Evolutionary conservation across 805 yeast species (phyloP).

Genomic region (Kuraishia ogatae): DNA sequence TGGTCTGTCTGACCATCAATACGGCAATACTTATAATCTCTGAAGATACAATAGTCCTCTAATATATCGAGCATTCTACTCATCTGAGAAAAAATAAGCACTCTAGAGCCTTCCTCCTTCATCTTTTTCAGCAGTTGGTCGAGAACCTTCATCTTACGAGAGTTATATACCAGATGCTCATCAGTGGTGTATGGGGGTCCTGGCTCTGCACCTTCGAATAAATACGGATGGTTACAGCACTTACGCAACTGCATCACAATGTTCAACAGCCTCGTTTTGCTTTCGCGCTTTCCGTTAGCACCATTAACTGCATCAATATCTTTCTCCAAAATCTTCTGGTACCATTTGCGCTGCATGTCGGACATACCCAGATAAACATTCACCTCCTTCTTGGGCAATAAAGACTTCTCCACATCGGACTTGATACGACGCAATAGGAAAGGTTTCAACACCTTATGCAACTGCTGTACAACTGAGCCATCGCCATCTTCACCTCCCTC

Average conservation of each 20-base stretch:
- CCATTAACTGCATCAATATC: constrained; percentile 83
- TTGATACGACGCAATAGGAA: constrained; percentile 70
- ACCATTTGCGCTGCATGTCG: constrained; percentile 74
- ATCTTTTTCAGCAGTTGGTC: constrained; percentile 64
- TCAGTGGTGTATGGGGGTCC: constrained; percentile 86
- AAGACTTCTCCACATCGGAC: constrained; percentile 72
- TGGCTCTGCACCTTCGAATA: constrained; percentile 97
- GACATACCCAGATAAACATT: constrained; percentile 70
- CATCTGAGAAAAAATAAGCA: constrained; percentile 77
- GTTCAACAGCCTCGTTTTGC: constrained; percentile 66
- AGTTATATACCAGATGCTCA: constrained; percentile 68
- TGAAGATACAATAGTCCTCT: constrained; percentile 69
- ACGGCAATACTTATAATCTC: constrained; percentile 65
- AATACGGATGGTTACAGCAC: constrained; percentile 90
- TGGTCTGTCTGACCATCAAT: constrained; percentile 83
- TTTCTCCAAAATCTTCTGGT: constrained; percentile 65
- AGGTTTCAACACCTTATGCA: constrained; percentile 71
- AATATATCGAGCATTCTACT: constrained; percentile 71
- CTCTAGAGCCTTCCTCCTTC: constrained; percentile 67
- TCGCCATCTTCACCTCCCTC: constrained; percentile 20
- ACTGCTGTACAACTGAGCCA: constrained; percentile 52
- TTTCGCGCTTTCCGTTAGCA: constrained; percentile 65
- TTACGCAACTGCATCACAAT: constrained; percentile 82
- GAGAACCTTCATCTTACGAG: constrained; percentile 63
- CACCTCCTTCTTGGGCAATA: constrained; percentile 67